Percentiles rank a stretch among this genome's conserved stretches.
Conservation (phyloP, 139 green algal genomes). For the Auxenochlorella pyrenoidosa region DNA sequence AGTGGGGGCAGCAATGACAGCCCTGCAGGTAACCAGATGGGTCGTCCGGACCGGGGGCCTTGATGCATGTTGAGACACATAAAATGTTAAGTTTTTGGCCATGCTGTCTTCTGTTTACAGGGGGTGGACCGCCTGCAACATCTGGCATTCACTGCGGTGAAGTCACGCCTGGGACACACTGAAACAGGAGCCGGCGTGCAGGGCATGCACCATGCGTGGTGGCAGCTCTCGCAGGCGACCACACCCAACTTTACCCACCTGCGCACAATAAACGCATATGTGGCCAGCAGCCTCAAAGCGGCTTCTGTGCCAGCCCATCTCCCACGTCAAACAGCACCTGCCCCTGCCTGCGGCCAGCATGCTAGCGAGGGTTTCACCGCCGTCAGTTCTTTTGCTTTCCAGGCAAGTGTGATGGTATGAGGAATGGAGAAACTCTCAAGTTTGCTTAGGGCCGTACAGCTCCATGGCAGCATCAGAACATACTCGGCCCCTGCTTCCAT, state of each 20-base stretch:
- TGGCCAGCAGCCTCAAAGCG: neutral
- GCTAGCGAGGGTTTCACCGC: constrained; percentile 3
- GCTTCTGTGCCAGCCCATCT: neutral
- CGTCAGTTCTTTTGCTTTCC: constrained; percentile 77
- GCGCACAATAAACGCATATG: neutral
- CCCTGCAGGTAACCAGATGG: constrained; percentile 16
- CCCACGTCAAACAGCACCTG: neutral
- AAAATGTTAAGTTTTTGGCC: too few species aligned
- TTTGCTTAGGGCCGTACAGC: neutral
- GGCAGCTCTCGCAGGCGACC: neutral
- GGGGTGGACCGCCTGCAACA: constrained; percentile 3
- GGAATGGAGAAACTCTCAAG: neutral
- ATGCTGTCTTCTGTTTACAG: neutral
- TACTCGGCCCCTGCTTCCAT: neutral
- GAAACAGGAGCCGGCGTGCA: constrained; percentile 53
- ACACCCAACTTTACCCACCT: neutral
- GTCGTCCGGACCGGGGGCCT: too few species aligned
- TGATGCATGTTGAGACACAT: too few species aligned
- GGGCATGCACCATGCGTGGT: constrained; percentile 32
- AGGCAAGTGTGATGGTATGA: neutral
- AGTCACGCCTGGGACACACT: constrained; percentile 53
- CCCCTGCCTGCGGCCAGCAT: neutral
- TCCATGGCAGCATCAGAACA: too few species aligned
- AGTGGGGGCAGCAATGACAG: constrained; percentile 60
- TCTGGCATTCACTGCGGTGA: constrained; percentile 44